Conservation (phyloP, 768 basidiomycete species). For the Phallus indusiatus region DNA sequence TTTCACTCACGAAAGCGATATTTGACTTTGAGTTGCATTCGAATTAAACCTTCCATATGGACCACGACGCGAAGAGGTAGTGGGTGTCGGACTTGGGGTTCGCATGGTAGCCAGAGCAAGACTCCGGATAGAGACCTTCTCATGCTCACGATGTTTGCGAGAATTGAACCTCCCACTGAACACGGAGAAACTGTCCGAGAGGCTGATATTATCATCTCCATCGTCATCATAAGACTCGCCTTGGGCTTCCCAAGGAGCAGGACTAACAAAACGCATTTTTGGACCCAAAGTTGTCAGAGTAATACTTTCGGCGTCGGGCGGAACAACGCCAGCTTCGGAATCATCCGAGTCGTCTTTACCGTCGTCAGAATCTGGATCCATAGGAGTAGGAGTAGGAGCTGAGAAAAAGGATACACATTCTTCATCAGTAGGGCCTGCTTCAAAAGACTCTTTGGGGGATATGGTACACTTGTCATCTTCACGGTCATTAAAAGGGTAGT, state of each 20-base stretch:
- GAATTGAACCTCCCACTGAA: conserved; percentile 19
- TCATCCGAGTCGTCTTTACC: background rate
- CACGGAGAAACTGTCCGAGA: conserved; percentile 19
- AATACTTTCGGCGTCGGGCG: conserved; percentile 21
- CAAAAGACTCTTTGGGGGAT: background rate
- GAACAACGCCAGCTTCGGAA: background rate
- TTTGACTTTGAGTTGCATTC: background rate
- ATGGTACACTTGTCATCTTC: conserved; percentile 14
- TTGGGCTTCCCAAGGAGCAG: conserved; percentile 72
- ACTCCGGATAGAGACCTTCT: conserved; percentile 33
- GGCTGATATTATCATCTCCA: conserved; percentile 30
- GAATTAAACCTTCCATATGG: background rate
- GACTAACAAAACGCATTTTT: conserved; percentile 73
- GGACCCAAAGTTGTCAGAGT: conserved; percentile 69
- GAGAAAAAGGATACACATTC: conserved; percentile 16
- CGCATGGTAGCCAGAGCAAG: conserved; percentile 33
- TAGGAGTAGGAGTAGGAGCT: background rate
- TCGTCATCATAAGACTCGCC: conserved; percentile 36
- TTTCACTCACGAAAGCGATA: background rate
- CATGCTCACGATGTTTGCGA: conserved; percentile 22
- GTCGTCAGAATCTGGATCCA: background rate
- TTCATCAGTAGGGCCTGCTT: conserved; percentile 28
- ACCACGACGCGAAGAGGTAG: conserved; percentile 47
- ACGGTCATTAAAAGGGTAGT: conserved; percentile 12
- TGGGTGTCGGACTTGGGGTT: conserved; percentile 32